Conservation (phyloP, 768 basidiomycete species). For the Collybia sordida region DNA sequence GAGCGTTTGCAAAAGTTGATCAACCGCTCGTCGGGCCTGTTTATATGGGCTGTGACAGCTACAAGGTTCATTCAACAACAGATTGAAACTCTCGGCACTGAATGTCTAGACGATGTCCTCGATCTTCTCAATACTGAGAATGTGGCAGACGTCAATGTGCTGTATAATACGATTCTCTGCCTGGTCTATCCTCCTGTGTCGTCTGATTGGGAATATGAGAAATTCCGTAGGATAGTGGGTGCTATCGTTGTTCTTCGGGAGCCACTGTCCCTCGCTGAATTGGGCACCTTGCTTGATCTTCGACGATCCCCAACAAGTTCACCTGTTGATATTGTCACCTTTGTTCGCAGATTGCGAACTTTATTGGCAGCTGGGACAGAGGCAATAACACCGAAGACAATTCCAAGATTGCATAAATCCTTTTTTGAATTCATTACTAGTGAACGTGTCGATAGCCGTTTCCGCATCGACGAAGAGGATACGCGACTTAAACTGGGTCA, state of each 20-base stretch:
- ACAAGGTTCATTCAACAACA: slow-evolving; percentile 10
- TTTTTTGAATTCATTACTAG: slow-evolving; percentile 16
- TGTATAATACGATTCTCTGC: slow-evolving; percentile 12
- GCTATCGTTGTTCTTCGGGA: slow-evolving; percentile 11
- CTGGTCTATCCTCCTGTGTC: too few relatives aligned
- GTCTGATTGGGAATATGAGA: slow-evolving; percentile 11
- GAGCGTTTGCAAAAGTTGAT: slow-evolving; percentile 2
- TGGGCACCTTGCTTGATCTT: slow-evolving; percentile 10
- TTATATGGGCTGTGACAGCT: slow-evolving; percentile 16
- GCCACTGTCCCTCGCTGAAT: slow-evolving; percentile 11
- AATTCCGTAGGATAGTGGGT: slow-evolving; percentile 15
- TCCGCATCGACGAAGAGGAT: slow-evolving; percentile 1
- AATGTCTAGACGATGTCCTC: slow-evolving; percentile 9
- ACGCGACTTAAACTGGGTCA: too few relatives aligned
- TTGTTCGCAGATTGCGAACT: slow-evolving; percentile 15
- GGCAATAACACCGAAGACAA: slow-evolving; percentile 7
- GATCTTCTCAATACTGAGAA: slow-evolving; percentile 5
- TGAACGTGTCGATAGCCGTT: not conserved
- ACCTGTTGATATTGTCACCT: slow-evolving; percentile 10
- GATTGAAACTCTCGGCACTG: slow-evolving; percentile 8
- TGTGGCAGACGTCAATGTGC: slow-evolving; percentile 11
- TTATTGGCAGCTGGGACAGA: slow-evolving; percentile 13
- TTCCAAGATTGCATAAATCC: slow-evolving; percentile 17
- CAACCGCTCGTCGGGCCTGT: slow-evolving; percentile 11
- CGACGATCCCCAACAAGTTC: not conserved